phyloP scores from a whole-genome alignment of 1,284 basidiomycete genomes.

The Athelia psychrophila region DNA sequence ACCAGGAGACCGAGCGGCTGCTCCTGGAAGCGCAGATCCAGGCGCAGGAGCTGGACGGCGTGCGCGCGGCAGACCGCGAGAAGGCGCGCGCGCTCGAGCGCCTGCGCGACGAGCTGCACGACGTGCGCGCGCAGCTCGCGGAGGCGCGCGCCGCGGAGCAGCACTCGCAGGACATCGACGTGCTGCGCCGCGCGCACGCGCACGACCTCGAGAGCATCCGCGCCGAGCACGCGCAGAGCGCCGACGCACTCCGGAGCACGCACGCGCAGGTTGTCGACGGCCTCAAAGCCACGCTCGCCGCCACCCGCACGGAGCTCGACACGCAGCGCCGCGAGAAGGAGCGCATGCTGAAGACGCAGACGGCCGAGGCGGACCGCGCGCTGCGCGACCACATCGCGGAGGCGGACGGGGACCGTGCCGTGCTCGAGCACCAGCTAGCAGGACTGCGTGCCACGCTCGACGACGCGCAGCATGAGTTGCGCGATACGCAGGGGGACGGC shows the following conservation, averaged over 20 bases:
- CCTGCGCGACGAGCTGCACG: conserved; percentile 68
- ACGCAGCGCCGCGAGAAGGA: conserved; percentile 56
- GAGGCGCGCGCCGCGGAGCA: conserved; percentile 31
- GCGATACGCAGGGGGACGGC: conserved; percentile 64
- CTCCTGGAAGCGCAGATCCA: conserved; percentile 56
- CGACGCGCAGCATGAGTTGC: conserved; percentile 54
- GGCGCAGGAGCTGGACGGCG: conserved; percentile 56
- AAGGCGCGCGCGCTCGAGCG: conserved; percentile 61
- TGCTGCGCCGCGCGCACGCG: background rate
- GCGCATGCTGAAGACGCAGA: conserved; percentile 67
- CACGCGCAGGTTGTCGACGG: too few relatives aligned
- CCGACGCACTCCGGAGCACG: too few relatives aligned
- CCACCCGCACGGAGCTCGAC: too few relatives aligned
- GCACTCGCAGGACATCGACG: conserved; percentile 27
- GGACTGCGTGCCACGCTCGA: conserved; percentile 68
- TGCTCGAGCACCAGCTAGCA: conserved; percentile 83
- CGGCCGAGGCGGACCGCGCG: conserved; percentile 78
- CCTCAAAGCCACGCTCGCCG: too few relatives aligned
- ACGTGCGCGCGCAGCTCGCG: conserved; percentile 61
- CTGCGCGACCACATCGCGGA: conserved; percentile 88
- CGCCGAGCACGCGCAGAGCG: too few relatives aligned
- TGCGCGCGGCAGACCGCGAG: conserved; percentile 66
- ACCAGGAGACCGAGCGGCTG: conserved; percentile 64
- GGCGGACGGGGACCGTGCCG: conserved; percentile 87
- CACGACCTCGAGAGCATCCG: conserved; percentile 60